phyloP scores from a whole-genome alignment of 164 flowering plant species.

The Euptelea pleiosperma region DNA sequence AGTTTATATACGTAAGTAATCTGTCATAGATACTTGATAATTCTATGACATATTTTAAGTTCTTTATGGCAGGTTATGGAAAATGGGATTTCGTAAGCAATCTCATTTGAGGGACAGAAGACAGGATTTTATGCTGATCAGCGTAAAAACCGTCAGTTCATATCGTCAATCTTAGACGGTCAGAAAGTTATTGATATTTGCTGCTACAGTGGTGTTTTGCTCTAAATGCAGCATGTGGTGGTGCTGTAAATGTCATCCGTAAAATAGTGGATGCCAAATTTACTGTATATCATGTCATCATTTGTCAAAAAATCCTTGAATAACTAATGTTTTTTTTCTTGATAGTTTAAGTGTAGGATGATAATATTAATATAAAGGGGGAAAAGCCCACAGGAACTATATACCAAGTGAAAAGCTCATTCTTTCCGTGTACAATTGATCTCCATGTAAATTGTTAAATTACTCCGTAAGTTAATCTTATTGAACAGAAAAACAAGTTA shows the following conservation, averaged over 20 bases:
- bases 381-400: background rate
- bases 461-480: too few relatives aligned
- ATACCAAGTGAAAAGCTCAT: background rate
- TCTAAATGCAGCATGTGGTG: constrained; percentile 76
- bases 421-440: too few relatives aligned
- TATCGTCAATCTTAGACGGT: constrained; percentile 66
- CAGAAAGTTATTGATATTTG: constrained; percentile 79
- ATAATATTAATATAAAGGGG: background rate
- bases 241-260: constrained; percentile 81
- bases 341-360: background rate
- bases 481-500: too few relatives aligned
- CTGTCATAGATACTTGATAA: background rate
- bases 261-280: constrained; percentile 10
- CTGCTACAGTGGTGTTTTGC: constrained; percentile 98
- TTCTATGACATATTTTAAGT: background rate
- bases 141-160: constrained; percentile 79
- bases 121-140: constrained; percentile 99
- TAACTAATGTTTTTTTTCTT: background rate
- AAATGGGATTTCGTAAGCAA: constrained; percentile 69
- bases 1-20: background rate
- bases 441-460: too few relatives aligned
- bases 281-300: constrained; percentile 1
- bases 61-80: constrained; percentile 57
- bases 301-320: background rate
- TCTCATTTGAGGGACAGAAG: constrained; percentile 87